These are phyloP conservation scores for Akanthomyces dipterigenus DNA, from an alignment of 2,329 filamentous ascomycete species.

Conservation along the genomic window DNA sequence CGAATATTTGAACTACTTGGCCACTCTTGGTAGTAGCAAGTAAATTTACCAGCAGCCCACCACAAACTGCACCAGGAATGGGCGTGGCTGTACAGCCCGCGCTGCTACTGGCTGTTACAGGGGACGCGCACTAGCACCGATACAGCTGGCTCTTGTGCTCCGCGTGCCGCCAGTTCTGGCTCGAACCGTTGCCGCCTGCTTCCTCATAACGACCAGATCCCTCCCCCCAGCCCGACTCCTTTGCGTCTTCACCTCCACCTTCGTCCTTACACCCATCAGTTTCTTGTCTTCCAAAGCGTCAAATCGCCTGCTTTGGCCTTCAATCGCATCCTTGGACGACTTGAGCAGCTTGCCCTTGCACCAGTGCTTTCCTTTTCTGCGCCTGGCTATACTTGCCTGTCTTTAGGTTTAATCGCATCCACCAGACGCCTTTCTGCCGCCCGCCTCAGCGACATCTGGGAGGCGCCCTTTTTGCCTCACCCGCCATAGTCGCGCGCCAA, in stretches of 20 bases:
- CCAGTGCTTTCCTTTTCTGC: not conserved
- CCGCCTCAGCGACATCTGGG: not conserved
- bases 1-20: too few species aligned
- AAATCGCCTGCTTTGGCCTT: not conserved
- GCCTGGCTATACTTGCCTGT: not conserved
- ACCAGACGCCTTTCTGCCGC: slow-evolving; percentile 7
- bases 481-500: slow-evolving; percentile 13
- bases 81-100: not conserved
- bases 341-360: not conserved
- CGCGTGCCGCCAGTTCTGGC: slow-evolving; percentile 10
- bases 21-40: too few species aligned
- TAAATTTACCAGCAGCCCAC: too few species aligned
- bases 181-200: slow-evolving; percentile 8
- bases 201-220: slow-evolving; percentile 5
- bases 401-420: slow-evolving; percentile 4
- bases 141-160: not conserved
- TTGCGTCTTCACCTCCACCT: slow-evolving; percentile 8
- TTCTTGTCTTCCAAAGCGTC: not conserved
- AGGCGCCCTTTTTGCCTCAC: slow-evolving; percentile 9
- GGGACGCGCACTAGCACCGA: not conserved
- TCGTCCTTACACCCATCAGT: not conserved
- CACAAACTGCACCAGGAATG: slow-evolving; percentile 2
- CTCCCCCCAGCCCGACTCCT: slow-evolving; percentile 6
- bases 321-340: not conserved
- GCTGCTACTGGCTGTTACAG: not conserved